phyloP scores from a whole-genome alignment of 2,329 filamentous ascomycete species.

The Lasiodiplodia gonubiensis region DNA sequence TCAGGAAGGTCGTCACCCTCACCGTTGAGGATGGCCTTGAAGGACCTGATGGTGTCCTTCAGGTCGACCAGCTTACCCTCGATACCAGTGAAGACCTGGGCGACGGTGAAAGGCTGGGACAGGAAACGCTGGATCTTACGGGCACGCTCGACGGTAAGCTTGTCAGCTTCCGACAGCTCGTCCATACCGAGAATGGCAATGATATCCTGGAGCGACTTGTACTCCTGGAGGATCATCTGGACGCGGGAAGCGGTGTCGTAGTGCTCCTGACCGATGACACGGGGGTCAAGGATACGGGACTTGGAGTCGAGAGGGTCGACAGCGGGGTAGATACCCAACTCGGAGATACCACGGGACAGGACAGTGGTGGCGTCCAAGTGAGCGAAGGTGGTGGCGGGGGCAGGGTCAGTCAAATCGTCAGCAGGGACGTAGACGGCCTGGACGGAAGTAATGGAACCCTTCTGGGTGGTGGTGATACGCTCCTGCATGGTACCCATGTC shows the following conservation, averaged over 20 bases:
- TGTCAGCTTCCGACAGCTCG: conserved; percentile 97
- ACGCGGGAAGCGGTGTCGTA: conserved; percentile 93
- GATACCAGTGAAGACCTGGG: conserved; percentile 86
- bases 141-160: conserved; percentile 99
- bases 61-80: conserved; percentile 97
- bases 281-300: conserved; percentile 98
- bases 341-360: conserved; percentile 99
- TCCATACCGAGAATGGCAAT: conserved; percentile 99
- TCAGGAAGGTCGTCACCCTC: conserved; percentile 97
- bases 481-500: conserved; percentile 99
- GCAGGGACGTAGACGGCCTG: conserved; percentile 99
- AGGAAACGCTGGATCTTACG: conserved; percentile 99
- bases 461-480: conserved; percentile 99
- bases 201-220: conserved; percentile 99
- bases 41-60: conserved; percentile 96
- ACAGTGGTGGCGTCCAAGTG: conserved; percentile 99
- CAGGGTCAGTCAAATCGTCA: conserved; percentile 99
- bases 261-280: conserved; percentile 97
- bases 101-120: conserved; percentile 96
- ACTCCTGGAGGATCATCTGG: conserved; percentile 99
- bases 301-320: conserved; percentile 99
- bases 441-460: conserved; percentile 99
- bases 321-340: conserved; percentile 99
- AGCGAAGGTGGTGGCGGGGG: conserved; percentile 98
- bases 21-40: conserved; percentile 95